Conservation (phyloP, 208 protist genomes). For the Leishmania braziliensis region DNA sequence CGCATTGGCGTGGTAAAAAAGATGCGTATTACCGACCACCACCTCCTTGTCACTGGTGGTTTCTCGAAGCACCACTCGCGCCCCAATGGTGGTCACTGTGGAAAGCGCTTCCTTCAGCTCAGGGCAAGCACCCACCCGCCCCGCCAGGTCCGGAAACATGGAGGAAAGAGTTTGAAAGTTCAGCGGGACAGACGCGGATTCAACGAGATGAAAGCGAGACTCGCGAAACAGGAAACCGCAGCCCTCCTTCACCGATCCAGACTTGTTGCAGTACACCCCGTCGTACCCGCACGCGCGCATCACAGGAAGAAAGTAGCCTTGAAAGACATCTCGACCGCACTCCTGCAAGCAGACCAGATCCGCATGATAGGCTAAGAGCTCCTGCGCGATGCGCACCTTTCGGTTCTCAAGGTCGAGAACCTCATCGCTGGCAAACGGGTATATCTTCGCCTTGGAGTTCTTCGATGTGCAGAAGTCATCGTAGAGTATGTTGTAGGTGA, state of each 20-base stretch:
- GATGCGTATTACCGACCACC: constrained; percentile 89
- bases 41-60: constrained; percentile 44
- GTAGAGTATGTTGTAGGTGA: constrained; percentile 93
- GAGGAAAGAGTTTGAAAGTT: constrained; percentile 56
- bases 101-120: constrained; percentile 73
- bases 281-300: constrained; percentile 68
- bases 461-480: constrained; percentile 84
- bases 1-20: constrained; percentile 91
- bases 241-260: constrained; percentile 71
- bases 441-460: constrained; percentile 68
- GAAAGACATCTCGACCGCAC: constrained; percentile 83
- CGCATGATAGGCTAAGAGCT: constrained; percentile 78
- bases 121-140: constrained; percentile 36
- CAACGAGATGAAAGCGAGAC: constrained; percentile 51
- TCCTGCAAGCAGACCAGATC: constrained; percentile 91
- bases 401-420: constrained; percentile 73
- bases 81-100: constrained; percentile 63
- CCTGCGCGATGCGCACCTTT: constrained; percentile 75
- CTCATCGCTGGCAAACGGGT: constrained; percentile 85
- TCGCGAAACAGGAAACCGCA: constrained; percentile 68
- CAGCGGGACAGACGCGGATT: constrained; percentile 45
- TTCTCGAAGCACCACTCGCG: constrained; percentile 50
- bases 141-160: constrained; percentile 47
- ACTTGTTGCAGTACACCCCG: constrained; percentile 82
- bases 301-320: constrained; percentile 64